These are phyloP conservation scores for Priceomyces carsonii DNA, from an alignment of 805 yeast species.

Conservation along the genomic window DNA sequence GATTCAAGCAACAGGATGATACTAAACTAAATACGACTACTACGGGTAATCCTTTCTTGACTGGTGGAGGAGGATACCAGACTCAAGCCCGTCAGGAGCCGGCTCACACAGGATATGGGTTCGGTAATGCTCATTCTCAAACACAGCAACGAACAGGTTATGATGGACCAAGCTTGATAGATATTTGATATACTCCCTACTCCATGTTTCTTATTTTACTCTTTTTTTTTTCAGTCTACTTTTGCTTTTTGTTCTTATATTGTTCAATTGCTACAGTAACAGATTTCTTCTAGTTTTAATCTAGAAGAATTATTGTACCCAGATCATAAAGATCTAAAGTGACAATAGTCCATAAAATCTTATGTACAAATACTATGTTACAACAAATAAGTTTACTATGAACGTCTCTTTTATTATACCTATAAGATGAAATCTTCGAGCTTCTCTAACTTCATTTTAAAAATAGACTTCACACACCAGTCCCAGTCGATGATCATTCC, in stretches of 20 bases:
- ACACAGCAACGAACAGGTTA: conserved; percentile 26
- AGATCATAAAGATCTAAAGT: too few species aligned
- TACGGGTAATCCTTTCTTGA: conserved; percentile 61
- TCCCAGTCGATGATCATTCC: conserved; percentile 56
- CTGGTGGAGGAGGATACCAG: conserved; percentile 54
- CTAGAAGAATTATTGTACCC: too few species aligned
- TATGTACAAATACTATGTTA: too few species aligned
- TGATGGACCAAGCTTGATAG: conserved; percentile 49
- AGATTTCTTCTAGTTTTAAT: too few species aligned
- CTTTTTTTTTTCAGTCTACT: too few species aligned
- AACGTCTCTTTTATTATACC: too few species aligned
- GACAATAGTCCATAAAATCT: too few species aligned
- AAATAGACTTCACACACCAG: conserved; percentile 60
- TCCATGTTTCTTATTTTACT: too few species aligned
- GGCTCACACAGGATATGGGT: conserved; percentile 90
- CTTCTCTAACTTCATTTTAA: conserved; percentile 40
- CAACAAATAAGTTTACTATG: too few species aligned
- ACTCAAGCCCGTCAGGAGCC: conserved; percentile 48
- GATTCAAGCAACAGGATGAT: conserved; percentile 52
- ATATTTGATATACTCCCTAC: conserved; percentile 34
- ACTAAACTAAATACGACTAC: conserved; percentile 35
- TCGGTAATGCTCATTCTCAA: conserved; percentile 68
- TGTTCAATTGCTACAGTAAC: too few species aligned
- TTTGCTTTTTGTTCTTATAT: too few species aligned
- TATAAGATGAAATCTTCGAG: conserved; percentile 18